Base-by-base conservation (phyloP, 176 grass and related monocot species). In the Eremochloa ophiuroides region DNA sequence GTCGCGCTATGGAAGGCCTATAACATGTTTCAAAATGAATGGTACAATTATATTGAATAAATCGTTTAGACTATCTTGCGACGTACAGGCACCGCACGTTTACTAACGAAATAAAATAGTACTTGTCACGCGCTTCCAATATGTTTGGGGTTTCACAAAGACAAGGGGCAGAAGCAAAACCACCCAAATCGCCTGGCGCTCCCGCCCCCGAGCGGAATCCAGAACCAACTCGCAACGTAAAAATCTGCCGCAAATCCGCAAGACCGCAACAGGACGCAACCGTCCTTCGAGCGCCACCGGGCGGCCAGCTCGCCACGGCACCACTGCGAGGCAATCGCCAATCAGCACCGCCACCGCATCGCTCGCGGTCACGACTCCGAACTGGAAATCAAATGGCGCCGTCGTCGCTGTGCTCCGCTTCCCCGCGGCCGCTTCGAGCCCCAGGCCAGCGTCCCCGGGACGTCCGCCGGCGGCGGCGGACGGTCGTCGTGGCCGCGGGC, bases 331-430 rank as follows among this genome's bases (percentile, higher is more conserved):
- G 8, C 69, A 8, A 48, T 65, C 67, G 51, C 53, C 53, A 56
- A 56, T 25, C 53, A 8, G n/a, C 53, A 11, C 53, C 8, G 44
- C 58, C 53, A 11, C 53, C 8, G 44, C 58, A 50, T 6, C 17
- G 10, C 18, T 69, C 20, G 42, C 15, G 16, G 15, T 2, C 60
- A 41, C 70, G 37, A 55, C 53, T 26, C 35, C 51, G 81, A 55
- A 28, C 10, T 29, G 22, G 7, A 2, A 37, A 28, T n/a, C 40
- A 69, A 82, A 95, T 95, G 93, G 87, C 90, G 9, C 56, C 62
- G 30, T 28, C 87, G 9, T 47, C 44, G 29, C 47, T 71, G 20
- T 88, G 85, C 79, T 88, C 78, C 58, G 27, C 39, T 14, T 56
- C 85, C 34, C 61, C 27, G 8, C 83, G 50, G 47, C 69, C 76